Percentiles rank a stretch among this genome's conserved stretches.
phyloP scores from a whole-genome alignment of 331 rosid species.

The Prunus yedoensis region DNA sequence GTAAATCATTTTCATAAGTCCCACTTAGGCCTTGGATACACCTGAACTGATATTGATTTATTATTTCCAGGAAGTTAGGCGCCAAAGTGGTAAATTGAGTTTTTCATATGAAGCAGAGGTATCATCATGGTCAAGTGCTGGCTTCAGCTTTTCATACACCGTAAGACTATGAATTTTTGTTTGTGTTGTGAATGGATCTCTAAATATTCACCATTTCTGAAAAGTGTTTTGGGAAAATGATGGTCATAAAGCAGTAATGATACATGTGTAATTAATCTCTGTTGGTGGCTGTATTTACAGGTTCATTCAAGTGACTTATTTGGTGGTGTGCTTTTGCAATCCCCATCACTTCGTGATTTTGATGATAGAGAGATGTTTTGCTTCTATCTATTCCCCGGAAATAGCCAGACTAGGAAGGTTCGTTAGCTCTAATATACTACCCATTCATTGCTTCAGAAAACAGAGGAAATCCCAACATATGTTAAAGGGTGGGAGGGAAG shows the following conservation, averaged over 20 bases:
- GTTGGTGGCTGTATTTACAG: slow-evolving; percentile 38
- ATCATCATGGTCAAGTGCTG: slow-evolving; percentile 66
- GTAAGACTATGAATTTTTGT: slow-evolving; percentile 49
- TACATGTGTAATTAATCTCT: not conserved
- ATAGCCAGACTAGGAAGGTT: slow-evolving; percentile 58
- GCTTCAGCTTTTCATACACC: slow-evolving; percentile 62
- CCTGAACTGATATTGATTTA: slow-evolving; percentile 12
- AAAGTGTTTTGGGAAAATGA: not conserved
- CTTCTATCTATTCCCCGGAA: slow-evolving; percentile 68
- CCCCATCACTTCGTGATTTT: slow-evolving; percentile 77
- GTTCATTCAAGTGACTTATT: slow-evolving; percentile 51
- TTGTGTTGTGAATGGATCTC: slow-evolving; percentile 4
- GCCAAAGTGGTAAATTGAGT: slow-evolving; percentile 65
- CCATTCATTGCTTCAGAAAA: not conserved
- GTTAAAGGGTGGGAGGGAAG: not conserved
- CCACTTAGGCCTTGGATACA: slow-evolving; percentile 17
- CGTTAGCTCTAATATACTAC: slow-evolving; percentile 18
- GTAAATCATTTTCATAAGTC: slow-evolving; percentile 33
- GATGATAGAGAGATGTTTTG: slow-evolving; percentile 84
- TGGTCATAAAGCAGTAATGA: not conserved
- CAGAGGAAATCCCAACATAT: not conserved
- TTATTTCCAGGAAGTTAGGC: slow-evolving; percentile 43
- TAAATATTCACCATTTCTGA: not conserved
- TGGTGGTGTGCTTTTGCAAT: slow-evolving; percentile 80
- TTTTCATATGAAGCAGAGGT: slow-evolving; percentile 73